These are phyloP conservation scores for Gilbertella persicaria DNA, from an alignment of 371 early-diverging fungal genomes.

Conservation along the genomic window DNA sequence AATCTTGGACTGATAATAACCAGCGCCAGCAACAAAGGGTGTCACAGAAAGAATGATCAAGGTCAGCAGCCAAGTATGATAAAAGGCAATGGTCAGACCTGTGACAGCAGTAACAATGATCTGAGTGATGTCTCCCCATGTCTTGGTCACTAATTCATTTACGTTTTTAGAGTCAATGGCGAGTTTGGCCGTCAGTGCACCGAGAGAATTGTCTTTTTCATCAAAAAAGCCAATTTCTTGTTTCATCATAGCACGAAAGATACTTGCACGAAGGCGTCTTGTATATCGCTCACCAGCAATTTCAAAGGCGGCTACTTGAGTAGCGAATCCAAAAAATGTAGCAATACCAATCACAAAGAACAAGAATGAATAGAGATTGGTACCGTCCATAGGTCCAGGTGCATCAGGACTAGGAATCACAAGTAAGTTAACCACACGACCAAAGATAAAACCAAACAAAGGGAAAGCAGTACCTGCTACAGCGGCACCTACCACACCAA, in stretches of 20 bases:
- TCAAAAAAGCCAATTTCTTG: constrained; percentile 89
- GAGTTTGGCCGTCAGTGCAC: constrained; percentile 73
- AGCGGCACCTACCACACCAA: constrained; percentile 45
- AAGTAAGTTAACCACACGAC: constrained; percentile 8
- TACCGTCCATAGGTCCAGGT: constrained; percentile 37
- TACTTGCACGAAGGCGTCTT: constrained; percentile 45
- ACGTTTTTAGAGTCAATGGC: constrained; percentile 72
- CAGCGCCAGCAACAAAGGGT: constrained; percentile 46
- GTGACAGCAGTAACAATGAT: constrained; percentile 40
- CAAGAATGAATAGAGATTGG: constrained; percentile 69
- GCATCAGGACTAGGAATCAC: not conserved
- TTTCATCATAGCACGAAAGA: constrained; percentile 53
- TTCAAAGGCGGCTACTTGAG: constrained; percentile 31
- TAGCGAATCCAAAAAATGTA: constrained; percentile 38
- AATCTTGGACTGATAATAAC: constrained; percentile 30
- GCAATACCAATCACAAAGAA: constrained; percentile 57
- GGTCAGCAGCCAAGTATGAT: constrained; percentile 52
- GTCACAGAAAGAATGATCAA: constrained; percentile 51
- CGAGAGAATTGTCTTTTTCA: constrained; percentile 69
- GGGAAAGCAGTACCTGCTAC: constrained; percentile 58
- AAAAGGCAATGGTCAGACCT: constrained; percentile 47
- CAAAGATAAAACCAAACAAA: constrained; percentile 20
- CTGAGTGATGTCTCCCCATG: constrained; percentile 54
- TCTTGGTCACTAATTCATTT: constrained; percentile 62
- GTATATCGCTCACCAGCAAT: constrained; percentile 54